Base-by-base conservation (phyloP, 805 yeast genomes). In the Debaryomyces castellii region DNA sequence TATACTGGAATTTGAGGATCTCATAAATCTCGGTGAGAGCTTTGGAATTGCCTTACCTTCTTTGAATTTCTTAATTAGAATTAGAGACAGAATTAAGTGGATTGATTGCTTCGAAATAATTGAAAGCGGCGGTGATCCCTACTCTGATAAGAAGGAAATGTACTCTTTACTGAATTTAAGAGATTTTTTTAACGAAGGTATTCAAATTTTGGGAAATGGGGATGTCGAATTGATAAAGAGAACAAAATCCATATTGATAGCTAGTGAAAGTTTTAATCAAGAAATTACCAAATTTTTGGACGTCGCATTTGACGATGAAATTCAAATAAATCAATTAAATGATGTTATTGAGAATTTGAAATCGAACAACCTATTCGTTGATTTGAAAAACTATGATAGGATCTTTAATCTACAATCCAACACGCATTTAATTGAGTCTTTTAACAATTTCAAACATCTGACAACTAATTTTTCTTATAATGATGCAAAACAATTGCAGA, bases 31-130 rank as follows among this genome's bases (percentile, higher is more conserved):
- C 30, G 92, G 91, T 1, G 69, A 72, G 46, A 73, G 82, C 2
- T 78, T 84, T 55, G 87, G 87, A 3, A 60, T 87, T 32, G 73
- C 69, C 5, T 59, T 86, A 12, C 77, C 80, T 2, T 74, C 83
- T 1, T 58, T 72, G 40, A 51, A 47, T 14, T 71, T 72, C 43
- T 52, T 72, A n/a, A 55, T 52, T 2, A 57, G 77, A 39, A 49
- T 73, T n/a, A 55, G 70, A 45, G 67, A 64, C 45, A 51, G 67
- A 11, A 44, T 66, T 41, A 51, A 55, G 28, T 73, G 77, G 77
- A 40, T 66, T 2, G 57, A 62, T 12, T 53, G 53, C 2, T 67
- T 50, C 44, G 56, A 63, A 5, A 48, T 60, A n/a, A 66, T 72
- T n/a, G 58, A 60, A 14, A 52, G 58, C 10, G 77, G 77, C 2